Base-by-base conservation (phyloP, 2,329 filamentous ascomycete species). In the Elsinoe fawcettii region DNA sequence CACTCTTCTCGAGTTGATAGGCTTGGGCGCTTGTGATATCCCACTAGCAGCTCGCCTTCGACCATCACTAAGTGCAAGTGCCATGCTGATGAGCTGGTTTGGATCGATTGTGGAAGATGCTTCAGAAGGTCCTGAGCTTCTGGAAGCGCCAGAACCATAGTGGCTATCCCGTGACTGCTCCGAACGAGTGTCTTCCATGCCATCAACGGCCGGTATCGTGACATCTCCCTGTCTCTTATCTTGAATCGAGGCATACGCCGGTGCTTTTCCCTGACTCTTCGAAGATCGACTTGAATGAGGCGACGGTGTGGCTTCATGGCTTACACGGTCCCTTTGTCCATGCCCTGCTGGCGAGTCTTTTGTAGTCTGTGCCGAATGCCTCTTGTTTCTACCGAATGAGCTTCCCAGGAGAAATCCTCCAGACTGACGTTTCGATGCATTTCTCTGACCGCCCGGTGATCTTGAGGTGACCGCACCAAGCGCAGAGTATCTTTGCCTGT, bases 61-160 rank as follows among this genome's bases (percentile, higher is more conserved):
- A 66, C 86, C 88, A 70, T 96, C 90, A 74, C 88, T 95, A 51
- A 97, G 73, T 62, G 86, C 93, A 64, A 97, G 73, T 1, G 92
- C 92, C 81, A 97, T 88, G 66, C 90, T 90, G 41, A 97, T 90
- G 62, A 97, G 95, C 70, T 96, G 88, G 3, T 86, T 83, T 6
- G 91, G 87, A 66, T 96, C 91, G 59, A 87, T 56, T 8, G 25
- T 23, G 23, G 54, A 34, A 11, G 54, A 49, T 5, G 25, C 54
- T 14, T 32, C 32, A 11, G 54, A 55, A 16, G 36, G 18, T n/a
- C 32, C 51, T 9, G 51, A 49, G 27, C 37, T 56, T 49, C 32
- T 27, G 18, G 54, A 56, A 7, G 27, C 32, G 7, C 18, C 41
- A 34, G 54, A 56, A 3, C 54, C 54, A 22, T 49, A 23, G 9